Base-by-base conservation (phyloP, 495 filamentous ascomycete genomes). In the Tirmania nivea region DNA sequence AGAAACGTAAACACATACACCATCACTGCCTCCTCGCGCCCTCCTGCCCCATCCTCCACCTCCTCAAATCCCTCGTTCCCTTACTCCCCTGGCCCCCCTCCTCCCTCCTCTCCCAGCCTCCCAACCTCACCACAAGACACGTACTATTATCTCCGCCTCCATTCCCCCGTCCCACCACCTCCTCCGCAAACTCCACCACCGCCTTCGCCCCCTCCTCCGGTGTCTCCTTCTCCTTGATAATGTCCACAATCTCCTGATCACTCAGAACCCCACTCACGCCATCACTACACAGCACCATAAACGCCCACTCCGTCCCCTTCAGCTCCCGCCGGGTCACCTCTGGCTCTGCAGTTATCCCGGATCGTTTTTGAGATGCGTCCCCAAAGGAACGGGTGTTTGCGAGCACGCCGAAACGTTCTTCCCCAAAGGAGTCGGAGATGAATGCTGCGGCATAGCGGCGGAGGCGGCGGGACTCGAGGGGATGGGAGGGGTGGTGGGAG, bases 341-440 rank as follows among this genome's bases (percentile, higher is more conserved):
- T 0, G 90, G 90, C 67, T 97, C 90, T 1, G 90, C 92, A 1
- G 79, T 84, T 5, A 97, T 89, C 35, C 90, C 90, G 39, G 96
- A 78, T 48, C 86, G 83, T 66, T 97, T 97, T 36, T 80, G 83
- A 52, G 75, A 75, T 60, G 94, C 82, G 68, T 96, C 90, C 34
- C 90, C 90, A 60, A 97, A 95, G 2, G 88, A 74, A 7, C 90
- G 83, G 9, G 84, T 89, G 68, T 97, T 97, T 60, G 90, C 90
- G 0, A 97, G 76, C 0, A 89, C 87, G 52, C 78, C 78, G 69
- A 97, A 86, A 56, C 90, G 86, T 65, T 96, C 92, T 66, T 97
- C 92, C 60, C 90, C 90, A 62, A 96, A 96, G 14, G 85, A 90
- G 65, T 97, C 90, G 0, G 89, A 93, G 20, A 92, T 78, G 59